Conservation (phyloP, 306 rosid species). For the Parietaria judaica region DNA sequence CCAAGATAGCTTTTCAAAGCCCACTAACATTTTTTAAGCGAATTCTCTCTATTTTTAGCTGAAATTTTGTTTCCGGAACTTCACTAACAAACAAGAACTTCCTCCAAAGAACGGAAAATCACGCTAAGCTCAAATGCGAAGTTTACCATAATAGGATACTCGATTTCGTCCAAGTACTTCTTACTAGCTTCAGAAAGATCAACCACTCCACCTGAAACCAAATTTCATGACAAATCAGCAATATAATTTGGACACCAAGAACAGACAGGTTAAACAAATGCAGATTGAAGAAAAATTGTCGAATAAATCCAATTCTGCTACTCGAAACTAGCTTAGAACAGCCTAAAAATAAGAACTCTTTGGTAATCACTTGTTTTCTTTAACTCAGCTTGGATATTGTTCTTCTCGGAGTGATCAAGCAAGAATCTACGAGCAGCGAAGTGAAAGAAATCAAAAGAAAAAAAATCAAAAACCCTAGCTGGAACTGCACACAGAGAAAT, state of each 20-base stretch:
- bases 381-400: too few species aligned
- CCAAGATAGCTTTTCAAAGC: too few species aligned
- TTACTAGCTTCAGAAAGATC: constrained; percentile 37
- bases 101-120: not conserved
- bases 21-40: not conserved
- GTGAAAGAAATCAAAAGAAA: too few species aligned
- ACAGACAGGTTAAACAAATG: not conserved
- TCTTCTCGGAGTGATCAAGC: too few species aligned
- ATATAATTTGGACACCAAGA: not conserved
- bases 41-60: not conserved
- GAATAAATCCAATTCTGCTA: not conserved
- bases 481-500: not conserved
- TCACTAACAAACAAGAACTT: not conserved
- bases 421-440: too few species aligned
- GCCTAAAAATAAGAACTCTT: too few species aligned
- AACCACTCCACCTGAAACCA: constrained; percentile 34
- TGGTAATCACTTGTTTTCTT: too few species aligned
- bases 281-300: not conserved
- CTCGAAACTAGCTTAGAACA: too few species aligned
- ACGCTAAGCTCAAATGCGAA: not conserved
- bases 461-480: too few species aligned
- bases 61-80: not conserved
- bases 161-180: constrained; percentile 30
- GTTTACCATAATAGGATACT: constrained; percentile 29
- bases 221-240: not conserved